Evolutionary conservation across 805 yeast genomes (phyloP), one percentile per base, ranked within the genome.

Genomic region (Pichia kluyveri): DNA sequence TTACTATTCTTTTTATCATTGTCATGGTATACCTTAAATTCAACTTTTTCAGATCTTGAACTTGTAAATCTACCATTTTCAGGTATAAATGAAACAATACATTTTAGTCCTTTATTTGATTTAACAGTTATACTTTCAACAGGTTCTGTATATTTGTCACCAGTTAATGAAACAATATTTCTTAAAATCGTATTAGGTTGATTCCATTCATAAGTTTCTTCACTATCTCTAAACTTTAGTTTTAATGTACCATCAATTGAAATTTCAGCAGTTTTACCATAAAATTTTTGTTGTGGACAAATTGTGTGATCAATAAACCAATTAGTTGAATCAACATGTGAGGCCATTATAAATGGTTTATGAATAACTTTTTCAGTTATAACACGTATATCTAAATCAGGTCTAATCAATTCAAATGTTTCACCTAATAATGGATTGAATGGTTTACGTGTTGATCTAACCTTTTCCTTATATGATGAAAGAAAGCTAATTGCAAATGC

Each of bases 361-460:
- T 93, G 99, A 31, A 79, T 66, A 18, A 93, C 95, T 60, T 93
- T 93, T 62, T 93, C 99, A 17, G 87, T 73, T 6, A 93, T 55
- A 40, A 86, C 63, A 55, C 98, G 69, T 54, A 82, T 73, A 0
- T 90, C 90, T 44, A 76, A 66, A 58, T 87, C 96, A 52, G 88
- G 96, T 39, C 96, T 75, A 1, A 88, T 93, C 40, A 87, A 70
- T 65, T 93, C 99, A 63, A 66, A 93, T 0, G 97, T 90, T 62
- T 93, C 99, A 19, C 98, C 97, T 18, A 93, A 69, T 45, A 93
- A 70, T 10, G 99, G 98, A 61, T 89, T 93, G 67, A 93, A 93
- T 1, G 99, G 98, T 60, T 93, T 93, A 54, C 99, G 75, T 38
- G 77, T 63, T 46, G 83, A 80, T 56, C 99, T 75, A 43, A 80